Conservation (phyloP, 1,284 basidiomycete species). For the Wolfiporia cocos region DNA sequence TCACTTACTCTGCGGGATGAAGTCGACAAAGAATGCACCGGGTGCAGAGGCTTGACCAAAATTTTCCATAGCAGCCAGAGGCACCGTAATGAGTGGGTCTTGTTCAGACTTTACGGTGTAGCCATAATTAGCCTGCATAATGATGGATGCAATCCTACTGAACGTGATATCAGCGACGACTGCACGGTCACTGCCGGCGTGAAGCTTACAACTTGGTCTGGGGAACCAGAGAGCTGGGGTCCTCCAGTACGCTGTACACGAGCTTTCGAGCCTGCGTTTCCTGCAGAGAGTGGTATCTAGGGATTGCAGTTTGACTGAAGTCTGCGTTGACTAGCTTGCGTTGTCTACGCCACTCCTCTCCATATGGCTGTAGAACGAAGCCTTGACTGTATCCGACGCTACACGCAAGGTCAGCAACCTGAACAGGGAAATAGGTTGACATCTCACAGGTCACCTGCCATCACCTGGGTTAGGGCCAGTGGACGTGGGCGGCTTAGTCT, state of each 20-base stretch:
- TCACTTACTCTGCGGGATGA: constrained; percentile 21
- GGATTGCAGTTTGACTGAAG: constrained; percentile 9
- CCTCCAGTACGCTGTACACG: background rate
- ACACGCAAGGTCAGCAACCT: background rate
- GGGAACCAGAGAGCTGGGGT: background rate
- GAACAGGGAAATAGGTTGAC: background rate
- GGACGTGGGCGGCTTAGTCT: background rate
- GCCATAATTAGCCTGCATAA: constrained; percentile 23
- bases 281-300: background rate
- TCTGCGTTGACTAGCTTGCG: constrained; percentile 25
- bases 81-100: constrained; percentile 19
- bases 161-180: background rate
- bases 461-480: background rate
- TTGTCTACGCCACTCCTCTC: background rate
- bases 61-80: constrained; percentile 21
- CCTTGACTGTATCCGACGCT: background rate
- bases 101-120: constrained; percentile 19
- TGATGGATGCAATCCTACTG: constrained; percentile 17
- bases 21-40: constrained; percentile 23
- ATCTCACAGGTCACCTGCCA: background rate
- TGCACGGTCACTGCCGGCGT: background rate
- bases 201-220: background rate
- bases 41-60: constrained; percentile 20
- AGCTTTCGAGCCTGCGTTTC: background rate
- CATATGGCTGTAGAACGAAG: constrained; percentile 1